phyloP scores from a whole-genome alignment of 495 filamentous ascomycete genomes.

The Neurospora terricola region DNA sequence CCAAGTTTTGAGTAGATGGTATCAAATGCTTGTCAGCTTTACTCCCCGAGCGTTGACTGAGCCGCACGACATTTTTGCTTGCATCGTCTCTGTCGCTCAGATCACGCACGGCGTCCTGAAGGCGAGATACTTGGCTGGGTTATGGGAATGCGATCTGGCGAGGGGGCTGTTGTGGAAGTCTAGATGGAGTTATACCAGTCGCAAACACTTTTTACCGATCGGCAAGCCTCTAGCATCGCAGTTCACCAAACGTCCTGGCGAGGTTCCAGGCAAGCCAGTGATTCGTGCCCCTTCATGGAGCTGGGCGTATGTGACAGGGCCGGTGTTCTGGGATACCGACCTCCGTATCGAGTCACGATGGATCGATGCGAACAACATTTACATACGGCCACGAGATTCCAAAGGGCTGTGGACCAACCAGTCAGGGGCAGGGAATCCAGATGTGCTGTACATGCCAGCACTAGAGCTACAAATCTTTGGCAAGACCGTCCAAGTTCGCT shows the following conservation, averaged over 20 bases:
- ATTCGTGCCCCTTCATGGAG: slow-evolving; percentile 1
- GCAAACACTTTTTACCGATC: background rate
- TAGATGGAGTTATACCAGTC: background rate
- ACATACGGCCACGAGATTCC: background rate
- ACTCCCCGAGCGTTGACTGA: background rate
- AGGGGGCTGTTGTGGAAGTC: background rate
- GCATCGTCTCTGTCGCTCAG: background rate
- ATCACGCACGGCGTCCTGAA: background rate
- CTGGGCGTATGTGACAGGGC: background rate
- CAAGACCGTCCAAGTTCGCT: background rate
- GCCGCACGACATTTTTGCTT: background rate
- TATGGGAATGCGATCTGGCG: slow-evolving; percentile 1
- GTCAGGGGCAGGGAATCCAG: background rate
- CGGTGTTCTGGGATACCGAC: background rate
- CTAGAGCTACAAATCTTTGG: background rate
- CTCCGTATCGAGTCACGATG: background rate
- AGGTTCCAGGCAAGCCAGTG: background rate
- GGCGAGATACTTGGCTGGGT: background rate
- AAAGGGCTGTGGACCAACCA: background rate
- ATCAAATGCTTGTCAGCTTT: background rate
- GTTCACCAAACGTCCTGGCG: background rate
- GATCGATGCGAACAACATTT: background rate
- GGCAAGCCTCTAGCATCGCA: background rate
- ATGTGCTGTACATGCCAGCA: background rate
- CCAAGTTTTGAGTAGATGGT: background rate